These are phyloP conservation scores for Sporobolomyces pararoseus DNA, from an alignment of 768 basidiomycete species.

Conservation along the genomic window DNA sequence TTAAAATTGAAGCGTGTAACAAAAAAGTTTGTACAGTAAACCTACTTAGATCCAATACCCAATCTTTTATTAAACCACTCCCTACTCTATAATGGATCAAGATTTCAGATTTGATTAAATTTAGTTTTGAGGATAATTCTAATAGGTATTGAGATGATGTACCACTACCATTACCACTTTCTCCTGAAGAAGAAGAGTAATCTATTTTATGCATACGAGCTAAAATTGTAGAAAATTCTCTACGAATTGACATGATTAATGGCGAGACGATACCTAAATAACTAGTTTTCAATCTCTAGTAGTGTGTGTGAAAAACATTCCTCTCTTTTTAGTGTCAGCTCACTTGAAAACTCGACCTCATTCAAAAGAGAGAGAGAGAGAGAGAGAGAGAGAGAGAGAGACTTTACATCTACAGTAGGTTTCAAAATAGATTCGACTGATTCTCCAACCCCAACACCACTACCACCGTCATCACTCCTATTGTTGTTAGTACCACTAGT, in stretches of 20 bases:
- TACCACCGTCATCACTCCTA: too few species aligned
- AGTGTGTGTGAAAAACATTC: too few species aligned
- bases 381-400: not conserved
- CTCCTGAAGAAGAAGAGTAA: constrained; percentile 53
- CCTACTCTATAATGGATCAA: constrained; percentile 67
- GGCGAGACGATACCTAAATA: constrained; percentile 48
- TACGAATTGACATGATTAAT: constrained; percentile 56
- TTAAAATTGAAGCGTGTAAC: constrained; percentile 90
- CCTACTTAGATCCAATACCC: constrained; percentile 67
- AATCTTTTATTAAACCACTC: too few species aligned
- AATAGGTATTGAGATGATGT: too few species aligned
- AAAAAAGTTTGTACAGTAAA: constrained; percentile 82
- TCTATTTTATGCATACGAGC: constrained; percentile 80
- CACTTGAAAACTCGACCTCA: too few species aligned
- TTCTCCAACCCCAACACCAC: too few species aligned
- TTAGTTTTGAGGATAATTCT: too few species aligned
- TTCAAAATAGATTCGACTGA: constrained; percentile 34
- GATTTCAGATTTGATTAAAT: constrained; percentile 76
- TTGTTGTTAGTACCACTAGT: too few species aligned
- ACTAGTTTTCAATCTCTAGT: constrained; percentile 31
- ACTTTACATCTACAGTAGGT: constrained; percentile 36
- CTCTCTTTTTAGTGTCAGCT: too few species aligned
- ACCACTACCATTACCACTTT: too few species aligned
- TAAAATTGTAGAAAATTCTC: constrained; percentile 75
- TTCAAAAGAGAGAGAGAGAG: not conserved